These are phyloP conservation scores for Gynostemma pentaphyllum DNA, from an alignment of 306 rosid species.

Conservation along the genomic window DNA sequence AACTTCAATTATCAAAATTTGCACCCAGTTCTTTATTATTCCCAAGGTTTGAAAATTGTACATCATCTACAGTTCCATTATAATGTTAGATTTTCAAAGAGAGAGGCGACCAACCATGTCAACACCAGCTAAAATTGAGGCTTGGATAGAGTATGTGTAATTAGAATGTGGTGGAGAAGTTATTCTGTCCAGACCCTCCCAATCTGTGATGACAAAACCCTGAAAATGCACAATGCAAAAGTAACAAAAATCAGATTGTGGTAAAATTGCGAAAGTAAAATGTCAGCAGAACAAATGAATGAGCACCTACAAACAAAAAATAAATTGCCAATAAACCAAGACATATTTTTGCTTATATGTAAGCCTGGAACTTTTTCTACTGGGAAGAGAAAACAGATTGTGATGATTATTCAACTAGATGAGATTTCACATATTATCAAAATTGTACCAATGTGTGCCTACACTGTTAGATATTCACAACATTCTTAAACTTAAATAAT, in stretches of 20 bases:
- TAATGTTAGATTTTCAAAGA: conserved; percentile 12
- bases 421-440: too few species aligned
- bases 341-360: too few species aligned
- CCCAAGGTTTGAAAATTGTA: not conserved
- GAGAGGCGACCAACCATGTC: conserved; percentile 66
- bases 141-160: conserved; percentile 78
- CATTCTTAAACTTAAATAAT: too few species aligned
- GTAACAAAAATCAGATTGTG: conserved; percentile 9
- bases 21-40: not conserved
- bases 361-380: too few species aligned
- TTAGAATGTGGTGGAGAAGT: conserved; percentile 67
- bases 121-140: conserved; percentile 71
- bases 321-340: not conserved
- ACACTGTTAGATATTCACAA: too few species aligned
- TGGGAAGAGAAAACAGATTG: too few species aligned
- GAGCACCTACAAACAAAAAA: not conserved
- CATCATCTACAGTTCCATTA: not conserved
- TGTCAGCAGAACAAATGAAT: not conserved
- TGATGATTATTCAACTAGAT: too few species aligned
- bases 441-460: too few species aligned
- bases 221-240: conserved; percentile 28
- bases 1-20: conserved; percentile 6
- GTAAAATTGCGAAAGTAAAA: not conserved
- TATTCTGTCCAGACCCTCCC: conserved; percentile 86
- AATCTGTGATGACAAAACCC: conserved; percentile 99